These are phyloP conservation scores for Coprinopsis cinerea DNA, from an alignment of 768 basidiomycete genomes.

Conservation along the genomic window DNA sequence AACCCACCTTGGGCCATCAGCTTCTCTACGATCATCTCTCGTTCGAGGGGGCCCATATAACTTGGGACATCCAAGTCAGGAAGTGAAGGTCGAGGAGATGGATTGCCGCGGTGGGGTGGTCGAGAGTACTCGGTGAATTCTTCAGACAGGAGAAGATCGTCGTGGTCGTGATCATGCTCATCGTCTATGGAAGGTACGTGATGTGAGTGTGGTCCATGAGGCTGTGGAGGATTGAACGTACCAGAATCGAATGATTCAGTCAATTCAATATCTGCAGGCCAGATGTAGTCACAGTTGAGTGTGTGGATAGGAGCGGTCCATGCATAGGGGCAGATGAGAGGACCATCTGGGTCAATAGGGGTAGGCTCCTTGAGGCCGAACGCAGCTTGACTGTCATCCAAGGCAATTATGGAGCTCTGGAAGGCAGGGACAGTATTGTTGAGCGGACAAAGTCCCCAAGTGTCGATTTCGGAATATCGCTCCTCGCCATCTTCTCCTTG, in stretches of 20 bases:
- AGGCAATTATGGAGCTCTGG: not conserved
- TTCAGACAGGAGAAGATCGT: not conserved
- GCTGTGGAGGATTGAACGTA: not conserved
- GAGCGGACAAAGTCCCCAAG: not conserved
- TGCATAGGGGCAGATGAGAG: slow-evolving; percentile 62
- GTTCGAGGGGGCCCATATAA: slow-evolving; percentile 66
- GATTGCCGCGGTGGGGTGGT: not conserved
- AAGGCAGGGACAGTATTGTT: not conserved
- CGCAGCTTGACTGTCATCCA: not conserved
- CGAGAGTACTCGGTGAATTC: not conserved
- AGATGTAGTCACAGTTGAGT: slow-evolving; percentile 80
- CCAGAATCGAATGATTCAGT: not conserved
- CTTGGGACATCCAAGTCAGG: slow-evolving; percentile 78
- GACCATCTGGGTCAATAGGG: slow-evolving; percentile 20
- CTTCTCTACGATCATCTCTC: slow-evolving; percentile 71
- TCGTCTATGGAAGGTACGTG: not conserved
- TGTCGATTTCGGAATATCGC: slow-evolving; percentile 1
- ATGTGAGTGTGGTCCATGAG: not conserved
- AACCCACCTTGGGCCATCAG: slow-evolving; percentile 80
- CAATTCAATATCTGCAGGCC: slow-evolving; percentile 48
- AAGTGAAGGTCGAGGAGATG: slow-evolving; percentile 6
- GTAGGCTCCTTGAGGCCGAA: slow-evolving; percentile 16
- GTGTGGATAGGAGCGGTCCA: slow-evolving; percentile 72
- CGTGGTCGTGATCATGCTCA: not conserved
- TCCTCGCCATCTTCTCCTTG: not conserved